phyloP scores from a whole-genome alignment of 2,329 filamentous ascomycete species.

The Colletotrichum costaricense region DNA sequence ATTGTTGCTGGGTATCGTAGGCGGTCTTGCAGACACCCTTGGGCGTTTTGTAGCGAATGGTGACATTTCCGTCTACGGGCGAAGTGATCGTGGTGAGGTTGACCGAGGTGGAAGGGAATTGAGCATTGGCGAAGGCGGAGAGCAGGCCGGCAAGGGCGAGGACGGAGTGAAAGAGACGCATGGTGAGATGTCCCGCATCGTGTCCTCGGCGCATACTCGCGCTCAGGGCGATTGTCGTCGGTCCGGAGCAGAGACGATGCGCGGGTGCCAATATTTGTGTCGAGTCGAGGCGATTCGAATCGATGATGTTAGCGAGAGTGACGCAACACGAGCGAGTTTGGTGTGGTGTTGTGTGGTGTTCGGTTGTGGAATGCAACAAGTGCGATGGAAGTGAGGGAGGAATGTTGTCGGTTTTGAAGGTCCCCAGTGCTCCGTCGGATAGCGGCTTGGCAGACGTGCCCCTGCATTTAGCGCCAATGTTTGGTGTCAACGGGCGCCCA shows the following conservation, averaged over 20 bases:
- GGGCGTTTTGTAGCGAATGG: conserved; percentile 74
- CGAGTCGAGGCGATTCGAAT: not conserved
- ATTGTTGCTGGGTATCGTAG: conserved; percentile 74
- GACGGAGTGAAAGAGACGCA: conserved; percentile 24
- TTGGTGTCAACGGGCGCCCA: conserved; percentile 19
- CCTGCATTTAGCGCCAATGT: conserved; percentile 25
- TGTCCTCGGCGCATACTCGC: conserved; percentile 31
- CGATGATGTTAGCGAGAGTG: conserved; percentile 1
- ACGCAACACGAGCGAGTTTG: conserved; percentile 6
- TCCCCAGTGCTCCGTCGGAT: not conserved
- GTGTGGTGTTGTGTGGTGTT: not conserved
- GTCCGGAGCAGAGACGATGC: not conserved
- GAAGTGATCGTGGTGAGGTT: conserved; percentile 69
- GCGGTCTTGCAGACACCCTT: conserved; percentile 73
- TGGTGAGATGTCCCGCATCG: conserved; percentile 32
- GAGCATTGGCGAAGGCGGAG: conserved; percentile 19
- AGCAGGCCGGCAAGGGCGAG: conserved; percentile 27
- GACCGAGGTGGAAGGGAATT: conserved; percentile 31
- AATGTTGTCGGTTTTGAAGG: conserved; percentile 31
- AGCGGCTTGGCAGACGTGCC: conserved; percentile 32
- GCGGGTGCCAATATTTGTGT: not conserved
- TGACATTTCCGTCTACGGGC: conserved; percentile 71
- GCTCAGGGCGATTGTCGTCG: not conserved
- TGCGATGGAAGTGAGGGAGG: not conserved
- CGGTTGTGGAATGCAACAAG: not conserved